phyloP scores from a whole-genome alignment of 2,329 filamentous ascomycete genomes.

The Diaporthe nobilis region DNA sequence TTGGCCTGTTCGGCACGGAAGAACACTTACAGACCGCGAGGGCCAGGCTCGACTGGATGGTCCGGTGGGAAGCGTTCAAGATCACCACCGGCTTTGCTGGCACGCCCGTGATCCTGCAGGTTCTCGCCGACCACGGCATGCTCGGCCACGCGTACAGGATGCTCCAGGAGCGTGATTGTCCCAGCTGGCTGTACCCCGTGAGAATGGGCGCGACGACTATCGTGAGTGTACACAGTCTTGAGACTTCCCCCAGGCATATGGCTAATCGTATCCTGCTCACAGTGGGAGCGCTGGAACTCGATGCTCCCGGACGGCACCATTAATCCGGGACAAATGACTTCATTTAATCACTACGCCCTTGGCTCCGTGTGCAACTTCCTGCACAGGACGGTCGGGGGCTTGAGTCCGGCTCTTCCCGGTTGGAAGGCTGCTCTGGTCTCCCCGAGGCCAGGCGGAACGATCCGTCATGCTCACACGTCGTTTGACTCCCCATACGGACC shows the following conservation, averaged over 20 bases:
- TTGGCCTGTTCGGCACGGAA: slow-evolving; percentile 46
- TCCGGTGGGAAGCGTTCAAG: slow-evolving; percentile 32
- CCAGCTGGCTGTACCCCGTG: slow-evolving; percentile 56
- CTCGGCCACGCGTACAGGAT: slow-evolving; percentile 59
- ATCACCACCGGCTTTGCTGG: slow-evolving; percentile 41
- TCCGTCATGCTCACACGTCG: slow-evolving; percentile 39
- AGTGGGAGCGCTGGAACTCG: slow-evolving; percentile 59
- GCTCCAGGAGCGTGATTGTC: slow-evolving; percentile 59
- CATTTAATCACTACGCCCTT: slow-evolving; percentile 58
- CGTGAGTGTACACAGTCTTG: background rate
- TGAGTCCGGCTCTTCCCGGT: slow-evolving; percentile 48
- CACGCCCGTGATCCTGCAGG: slow-evolving; percentile 40
- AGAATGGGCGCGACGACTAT: slow-evolving; percentile 56
- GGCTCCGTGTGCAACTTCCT: slow-evolving; percentile 56
- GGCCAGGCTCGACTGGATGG: slow-evolving; percentile 40
- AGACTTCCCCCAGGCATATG: background rate
- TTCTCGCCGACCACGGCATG: slow-evolving; percentile 45
- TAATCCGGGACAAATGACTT: slow-evolving; percentile 57
- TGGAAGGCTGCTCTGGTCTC: slow-evolving; percentile 49
- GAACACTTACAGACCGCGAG: background rate
- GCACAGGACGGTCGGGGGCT: slow-evolving; percentile 52
- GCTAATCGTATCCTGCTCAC: background rate
- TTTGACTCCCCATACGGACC: slow-evolving; percentile 39
- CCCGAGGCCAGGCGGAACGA: slow-evolving; percentile 49
- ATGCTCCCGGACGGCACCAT: slow-evolving; percentile 53